Base-by-base conservation (phyloP, 768 basidiomycete genomes). In the Lactifluus subvellereus region DNA sequence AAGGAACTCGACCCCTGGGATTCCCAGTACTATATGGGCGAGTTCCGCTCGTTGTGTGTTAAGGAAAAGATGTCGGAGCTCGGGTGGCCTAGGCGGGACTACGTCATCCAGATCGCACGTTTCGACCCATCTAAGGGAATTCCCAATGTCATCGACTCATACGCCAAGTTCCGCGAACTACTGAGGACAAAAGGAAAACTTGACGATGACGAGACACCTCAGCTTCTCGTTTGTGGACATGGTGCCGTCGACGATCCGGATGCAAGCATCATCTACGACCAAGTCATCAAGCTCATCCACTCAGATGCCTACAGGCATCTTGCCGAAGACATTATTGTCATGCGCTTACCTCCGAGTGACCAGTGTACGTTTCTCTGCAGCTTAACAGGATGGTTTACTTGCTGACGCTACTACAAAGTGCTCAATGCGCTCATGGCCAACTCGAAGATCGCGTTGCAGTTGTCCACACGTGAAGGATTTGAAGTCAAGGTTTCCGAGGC, bases 401-500 rank as follows among this genome's bases (percentile, higher is more conserved):
- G 13, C 48, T 42, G 32, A 55, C 32, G 33, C 13, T 40, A 3
- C n/a, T 45, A 56, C 65, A 22, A 22, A 86, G 88, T 96, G 55
- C 80, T 98, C 62, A 94, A 96, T 67, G 87, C 89, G 9, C 80
- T 97, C 68, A 83, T 97, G 83, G 86, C 89, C 57, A 95, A 94
- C 68, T 82, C 91, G 50, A 87, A 90, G 77, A 87, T 95, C 61
- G 94, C 91, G 4, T 82, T 93, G 54, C 95, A 98, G 74, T 84
- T 98, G 50, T 94, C 91, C 56, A 88, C 89, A 50, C 88, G 94
- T 61, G 95, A 98, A 77, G 95, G 95, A 33, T 98, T 97, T 76
- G 95, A 98, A 72, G 92, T 98, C 76, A 98, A 98, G 74, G 94
- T 95, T 54, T 94, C 92, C 52, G 92, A 96, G 76, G 92, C 91